Evolutionary conservation across 2,329 filamentous ascomycete species (phyloP), one percentile per base, ranked within the genome.

Genomic region (Madurella fahalii): DNA sequence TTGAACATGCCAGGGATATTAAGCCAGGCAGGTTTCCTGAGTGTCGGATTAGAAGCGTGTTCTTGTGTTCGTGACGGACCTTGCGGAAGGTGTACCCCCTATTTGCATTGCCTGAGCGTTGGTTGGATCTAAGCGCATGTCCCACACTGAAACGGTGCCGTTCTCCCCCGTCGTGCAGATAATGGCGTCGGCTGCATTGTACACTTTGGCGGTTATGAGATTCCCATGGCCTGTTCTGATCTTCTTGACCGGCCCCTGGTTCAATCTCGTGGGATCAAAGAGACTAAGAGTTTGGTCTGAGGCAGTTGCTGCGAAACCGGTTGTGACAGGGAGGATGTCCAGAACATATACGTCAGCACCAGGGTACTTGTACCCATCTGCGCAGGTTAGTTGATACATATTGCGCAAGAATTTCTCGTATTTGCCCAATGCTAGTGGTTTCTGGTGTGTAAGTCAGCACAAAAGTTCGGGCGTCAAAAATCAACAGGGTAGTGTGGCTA

Each of bases 131-230:
- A 70, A 72, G 56, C 85, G 77, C 60, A 85, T 65, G 71, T 90
- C 87, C 83, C 85, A 87, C 46, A 87, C 71, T 0, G 74, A 79
- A 11, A 90, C 79, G 9, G 76, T 74, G 8, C 89, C 88, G 65
- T 91, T 85, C 67, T 87, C 81, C 45, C 89, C 89, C 0, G 86
- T 82, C 0, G 88, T 91, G 56, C 81, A 82, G 5, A 90, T 74
- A 17, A 85, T 66, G 4, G 77, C 77, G 30, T 75, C 76, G 17
- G 69, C 69, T 5, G 70, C 71, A 56, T 82, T 80, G 45, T 82
- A 79, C 1, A 79, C 74, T 50, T 79, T 77, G 31, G 89, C 72
- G 58, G 81, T 83, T 13, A 84, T 85, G 61, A 90, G 72, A 57
- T 86, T 86, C 5, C 78, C 76, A 59, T 88, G 83, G 32, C 77